Evolutionary conservation across 2,329 filamentous ascomycete genomes (phyloP).

Genomic region (Macroventuria anomochaeta): DNA sequence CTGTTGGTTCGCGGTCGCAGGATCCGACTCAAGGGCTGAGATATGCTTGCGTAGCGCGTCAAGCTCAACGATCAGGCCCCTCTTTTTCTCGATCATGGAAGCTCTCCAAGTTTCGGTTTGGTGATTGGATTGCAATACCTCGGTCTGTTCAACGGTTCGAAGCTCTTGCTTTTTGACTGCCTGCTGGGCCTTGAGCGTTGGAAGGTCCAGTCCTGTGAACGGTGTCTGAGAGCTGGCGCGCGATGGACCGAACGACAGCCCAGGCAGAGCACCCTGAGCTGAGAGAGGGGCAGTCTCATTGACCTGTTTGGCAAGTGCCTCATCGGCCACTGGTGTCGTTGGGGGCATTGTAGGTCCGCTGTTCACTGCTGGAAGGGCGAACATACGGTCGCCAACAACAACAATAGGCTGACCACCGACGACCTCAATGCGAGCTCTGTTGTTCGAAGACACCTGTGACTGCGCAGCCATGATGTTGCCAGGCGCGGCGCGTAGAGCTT

Average conservation of each 20-base stretch:
- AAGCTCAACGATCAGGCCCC: slow-evolving; percentile 44
- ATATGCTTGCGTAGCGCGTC: slow-evolving; percentile 47
- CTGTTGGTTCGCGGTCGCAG: slow-evolving; percentile 1
- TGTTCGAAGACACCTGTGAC: slow-evolving; percentile 27
- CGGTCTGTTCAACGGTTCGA: slow-evolving; percentile 45
- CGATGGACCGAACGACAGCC: slow-evolving; percentile 18
- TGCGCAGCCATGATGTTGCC: slow-evolving; percentile 37
- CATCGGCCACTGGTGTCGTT: slow-evolving; percentile 17
- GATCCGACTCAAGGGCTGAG: slow-evolving; percentile 33
- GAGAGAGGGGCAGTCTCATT: slow-evolving; percentile 17
- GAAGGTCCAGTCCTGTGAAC: slow-evolving; percentile 33
- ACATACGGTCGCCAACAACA: slow-evolving; percentile 41
- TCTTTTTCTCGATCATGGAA: slow-evolving; percentile 46
- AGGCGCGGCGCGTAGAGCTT: slow-evolving; percentile 28
- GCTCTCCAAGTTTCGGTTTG: slow-evolving; percentile 44
- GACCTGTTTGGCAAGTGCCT: slow-evolving; percentile 23
- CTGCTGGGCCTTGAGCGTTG: slow-evolving; percentile 38
- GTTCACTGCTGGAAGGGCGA: slow-evolving; percentile 40
- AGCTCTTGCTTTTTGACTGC: slow-evolving; percentile 44
- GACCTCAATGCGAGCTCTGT: slow-evolving; percentile 36
- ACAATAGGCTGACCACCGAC: slow-evolving; percentile 42
- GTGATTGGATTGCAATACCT: slow-evolving; percentile 43
- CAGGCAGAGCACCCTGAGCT: slow-evolving; percentile 21
- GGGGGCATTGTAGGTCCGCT: slow-evolving; percentile 19
- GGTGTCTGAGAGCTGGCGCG: slow-evolving; percentile 31